Evolutionary conservation across 768 basidiomycete genomes (phyloP), one percentile per base, ranked within the genome.

Genomic region (Cubamyces lactineus): DNA sequence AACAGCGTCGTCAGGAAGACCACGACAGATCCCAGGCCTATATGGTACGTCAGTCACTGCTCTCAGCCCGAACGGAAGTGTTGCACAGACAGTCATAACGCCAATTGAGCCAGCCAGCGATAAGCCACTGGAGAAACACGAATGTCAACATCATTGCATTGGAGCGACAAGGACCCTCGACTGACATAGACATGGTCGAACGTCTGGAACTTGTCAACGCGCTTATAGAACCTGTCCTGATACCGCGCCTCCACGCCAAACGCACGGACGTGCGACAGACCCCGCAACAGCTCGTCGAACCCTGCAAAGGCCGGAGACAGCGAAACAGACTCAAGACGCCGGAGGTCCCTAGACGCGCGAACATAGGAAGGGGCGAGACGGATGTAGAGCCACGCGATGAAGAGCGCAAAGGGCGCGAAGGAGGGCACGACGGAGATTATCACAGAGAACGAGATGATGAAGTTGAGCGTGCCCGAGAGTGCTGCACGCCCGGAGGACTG

Each of bases 241-340:
- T 89, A 91, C 60, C 84, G 72, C 50, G 77, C 75, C 67, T 90
- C 88, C 84, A 87, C 86, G 0, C 83, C 86, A 69, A 89, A 90
- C 1, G 88, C 89, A 5, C 89, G 80, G 19, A 89, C 81, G 69
- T 89, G 86, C 19, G 81, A 74, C 42, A 91, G 80, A 2, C 89
- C 89, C 42, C 83, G 77, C 50, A 90, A 73, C 6, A 90, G 73
- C 63, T 90, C 89, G 66, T 89, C 88, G 65, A 87, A 91, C 0
- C 86, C 87, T 5, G 87, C 83, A 69, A 91, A 90, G 0, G 87
- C 83, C 1, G 89, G 89, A 1, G 87, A 89, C 11, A 88, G 75
- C 12, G 86, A 86, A 26, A 87, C 77, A 1, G 84, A 84, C 70
- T 89, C 87, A 26, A 89, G 72, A 38, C 88, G 77, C 42, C 89